Percentiles rank a stretch among this genome's conserved stretches.
These are phyloP conservation scores for Coemansia umbellata DNA, from an alignment of 192 early-diverging fungal species.

Conservation along the genomic window DNA sequence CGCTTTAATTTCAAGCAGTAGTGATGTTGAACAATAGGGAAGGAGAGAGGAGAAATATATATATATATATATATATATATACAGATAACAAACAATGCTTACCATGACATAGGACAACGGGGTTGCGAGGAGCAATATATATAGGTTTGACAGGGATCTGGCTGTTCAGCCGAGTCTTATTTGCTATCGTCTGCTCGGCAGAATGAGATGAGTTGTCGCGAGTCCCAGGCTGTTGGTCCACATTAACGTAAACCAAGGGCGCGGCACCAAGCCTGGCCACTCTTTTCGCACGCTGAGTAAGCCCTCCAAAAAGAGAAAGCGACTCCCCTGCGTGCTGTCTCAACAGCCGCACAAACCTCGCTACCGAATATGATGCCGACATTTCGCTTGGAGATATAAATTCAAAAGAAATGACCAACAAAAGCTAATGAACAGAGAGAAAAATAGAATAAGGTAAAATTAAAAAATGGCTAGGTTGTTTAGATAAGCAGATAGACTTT, in stretches of 20 bases:
- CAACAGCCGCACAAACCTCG: constrained; percentile 29
- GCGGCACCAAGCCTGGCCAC: constrained; percentile 24
- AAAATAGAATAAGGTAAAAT: background rate
- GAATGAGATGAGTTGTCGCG: background rate
- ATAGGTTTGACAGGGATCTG: constrained; percentile 56
- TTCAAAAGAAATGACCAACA: background rate
- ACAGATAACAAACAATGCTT: too few species aligned
- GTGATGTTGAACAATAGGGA: too few species aligned
- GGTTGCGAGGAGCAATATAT: constrained; percentile 72
- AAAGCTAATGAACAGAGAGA: background rate
- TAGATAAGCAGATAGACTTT: too few species aligned
- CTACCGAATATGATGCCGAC: constrained; percentile 32
- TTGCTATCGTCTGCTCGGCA: background rate
- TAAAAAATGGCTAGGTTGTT: too few species aligned
- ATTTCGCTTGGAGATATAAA: constrained; percentile 4
- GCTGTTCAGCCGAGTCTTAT: constrained; percentile 34
- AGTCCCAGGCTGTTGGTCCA: background rate
- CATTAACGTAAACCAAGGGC: constrained; percentile 35
- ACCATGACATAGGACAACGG: constrained; percentile 87
- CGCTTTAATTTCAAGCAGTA: too few species aligned
- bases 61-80: too few species aligned
- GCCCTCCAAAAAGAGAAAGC: constrained; percentile 6
- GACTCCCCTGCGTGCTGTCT: constrained; percentile 13
- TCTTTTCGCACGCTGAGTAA: constrained; percentile 14
- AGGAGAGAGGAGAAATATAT: too few species aligned